Conservation (phyloP, 805 yeast genomes). For the Cyberlindnera veronae region DNA sequence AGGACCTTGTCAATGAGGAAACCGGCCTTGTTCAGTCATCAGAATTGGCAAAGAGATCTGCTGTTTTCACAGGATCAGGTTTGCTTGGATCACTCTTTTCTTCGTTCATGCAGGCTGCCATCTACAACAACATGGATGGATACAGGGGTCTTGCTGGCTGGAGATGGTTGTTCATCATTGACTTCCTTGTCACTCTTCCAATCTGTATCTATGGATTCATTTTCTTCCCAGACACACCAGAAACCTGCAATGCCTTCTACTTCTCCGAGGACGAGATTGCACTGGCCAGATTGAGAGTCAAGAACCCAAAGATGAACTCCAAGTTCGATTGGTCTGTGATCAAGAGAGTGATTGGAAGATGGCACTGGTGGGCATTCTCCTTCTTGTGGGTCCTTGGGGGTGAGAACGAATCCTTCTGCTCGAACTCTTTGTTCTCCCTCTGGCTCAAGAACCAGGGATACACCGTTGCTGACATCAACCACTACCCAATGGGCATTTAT, state of each 20-base stretch:
- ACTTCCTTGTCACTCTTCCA: slow-evolving; percentile 55
- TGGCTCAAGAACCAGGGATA: slow-evolving; percentile 41
- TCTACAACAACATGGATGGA: slow-evolving; percentile 39
- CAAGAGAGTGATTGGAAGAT: slow-evolving; percentile 44
- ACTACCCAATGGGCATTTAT: slow-evolving; percentile 52
- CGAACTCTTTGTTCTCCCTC: slow-evolving; percentile 45
- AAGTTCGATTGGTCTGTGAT: slow-evolving; percentile 34
- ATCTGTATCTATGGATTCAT: slow-evolving; percentile 53
- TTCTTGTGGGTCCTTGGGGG: slow-evolving; percentile 52
- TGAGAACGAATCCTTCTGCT: slow-evolving; percentile 44
- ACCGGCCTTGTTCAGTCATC: slow-evolving; percentile 29
- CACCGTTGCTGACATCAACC: slow-evolving; percentile 43
- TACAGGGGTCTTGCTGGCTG: slow-evolving; percentile 49
- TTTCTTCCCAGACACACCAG: slow-evolving; percentile 59
- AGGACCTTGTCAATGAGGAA: slow-evolving; percentile 25
- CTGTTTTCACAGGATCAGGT: slow-evolving; percentile 53
- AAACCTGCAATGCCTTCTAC: slow-evolving; percentile 38
- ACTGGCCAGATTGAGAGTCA: slow-evolving; percentile 41
- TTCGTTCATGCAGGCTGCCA: slow-evolving; percentile 52
- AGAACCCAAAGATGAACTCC: slow-evolving; percentile 34
- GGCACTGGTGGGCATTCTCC: slow-evolving; percentile 58
- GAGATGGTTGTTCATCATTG: slow-evolving; percentile 66
- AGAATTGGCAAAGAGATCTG: slow-evolving; percentile 49
- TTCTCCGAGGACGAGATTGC: slow-evolving; percentile 40
- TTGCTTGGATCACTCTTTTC: slow-evolving; percentile 52